Percentiles rank a stretch among this genome's conserved stretches.
Evolutionary conservation across 2,329 filamentous ascomycete genomes (phyloP).

Genomic region (Elsinoe necatrix): DNA sequence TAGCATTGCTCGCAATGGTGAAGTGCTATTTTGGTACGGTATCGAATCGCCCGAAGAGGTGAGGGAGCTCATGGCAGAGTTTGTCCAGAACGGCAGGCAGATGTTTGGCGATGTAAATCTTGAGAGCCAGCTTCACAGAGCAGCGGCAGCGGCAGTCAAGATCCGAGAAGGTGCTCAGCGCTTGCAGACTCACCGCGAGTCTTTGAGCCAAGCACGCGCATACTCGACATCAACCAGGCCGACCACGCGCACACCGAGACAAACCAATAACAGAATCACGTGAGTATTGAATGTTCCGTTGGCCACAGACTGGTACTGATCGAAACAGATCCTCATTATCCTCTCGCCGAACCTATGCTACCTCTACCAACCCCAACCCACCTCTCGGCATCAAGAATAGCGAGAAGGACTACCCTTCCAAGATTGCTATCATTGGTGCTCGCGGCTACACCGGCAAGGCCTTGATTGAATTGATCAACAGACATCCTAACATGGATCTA

Average conservation of each 20-base stretch:
- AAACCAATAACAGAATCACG: not conserved
- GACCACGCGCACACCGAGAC: not conserved
- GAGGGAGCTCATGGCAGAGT: slow-evolving; percentile 73
- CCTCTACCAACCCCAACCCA: slow-evolving; percentile 77
- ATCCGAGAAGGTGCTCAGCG: slow-evolving; percentile 43
- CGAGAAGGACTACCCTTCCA: slow-evolving; percentile 68
- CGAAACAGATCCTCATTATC: slow-evolving; percentile 22
- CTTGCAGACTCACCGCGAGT: slow-evolving; percentile 30
- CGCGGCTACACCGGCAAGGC: slow-evolving; percentile 92
- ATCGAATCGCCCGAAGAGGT: slow-evolving; percentile 75
- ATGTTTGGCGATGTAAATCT: slow-evolving; percentile 88
- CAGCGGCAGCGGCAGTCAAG: slow-evolving; percentile 60
- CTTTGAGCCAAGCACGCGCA: slow-evolving; percentile 47
- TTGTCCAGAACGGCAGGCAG: slow-evolving; percentile 68
- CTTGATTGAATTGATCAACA: slow-evolving; percentile 76
- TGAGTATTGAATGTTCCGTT: not conserved
- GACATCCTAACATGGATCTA: slow-evolving; percentile 83
- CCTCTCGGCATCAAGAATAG: slow-evolving; percentile 82
- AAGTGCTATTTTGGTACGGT: slow-evolving; percentile 95
- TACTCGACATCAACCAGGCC: slow-evolving; percentile 52
- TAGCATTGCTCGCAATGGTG: slow-evolving; percentile 68
- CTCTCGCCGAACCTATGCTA: slow-evolving; percentile 45
- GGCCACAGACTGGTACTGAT: not conserved
- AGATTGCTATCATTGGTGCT: slow-evolving; percentile 79
- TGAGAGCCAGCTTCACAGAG: slow-evolving; percentile 72